phyloP scores from a whole-genome alignment of 768 basidiomycete species.

The Peribolospora kevripleyi region DNA sequence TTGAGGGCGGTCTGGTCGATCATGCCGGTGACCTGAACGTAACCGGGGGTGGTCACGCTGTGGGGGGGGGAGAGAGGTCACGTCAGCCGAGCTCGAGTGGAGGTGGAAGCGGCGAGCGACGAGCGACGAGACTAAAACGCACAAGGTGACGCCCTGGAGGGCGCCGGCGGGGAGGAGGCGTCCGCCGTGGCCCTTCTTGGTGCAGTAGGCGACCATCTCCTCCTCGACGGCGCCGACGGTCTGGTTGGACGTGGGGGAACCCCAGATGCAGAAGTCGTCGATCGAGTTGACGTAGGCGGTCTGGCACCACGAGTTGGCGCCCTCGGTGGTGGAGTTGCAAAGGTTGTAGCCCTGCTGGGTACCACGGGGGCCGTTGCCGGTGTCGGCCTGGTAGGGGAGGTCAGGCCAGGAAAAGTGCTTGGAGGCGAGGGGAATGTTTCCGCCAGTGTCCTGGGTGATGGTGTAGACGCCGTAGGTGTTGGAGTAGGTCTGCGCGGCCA shows the following conservation, averaged over 20 bases:
- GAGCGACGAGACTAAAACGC: conserved; percentile 14
- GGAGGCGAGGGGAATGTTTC: no score
- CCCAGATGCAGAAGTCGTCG: conserved; percentile 13
- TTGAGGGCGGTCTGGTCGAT: conserved; percentile 38
- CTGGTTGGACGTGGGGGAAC: conserved; percentile 4
- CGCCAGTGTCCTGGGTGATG: no score
- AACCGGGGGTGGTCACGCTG: conserved; percentile 23
- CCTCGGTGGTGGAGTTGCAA: conserved; percentile 11
- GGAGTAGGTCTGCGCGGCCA: no score
- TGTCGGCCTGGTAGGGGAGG: conserved; percentile 28
- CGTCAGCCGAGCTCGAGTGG: not conserved
- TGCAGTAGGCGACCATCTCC: conserved; percentile 18
- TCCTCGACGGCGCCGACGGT: conserved; percentile 11
- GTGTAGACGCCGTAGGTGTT: no score
- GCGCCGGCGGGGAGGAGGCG: conserved; percentile 47
- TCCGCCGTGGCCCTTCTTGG: conserved; percentile 33
- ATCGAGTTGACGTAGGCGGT: conserved; percentile 18
- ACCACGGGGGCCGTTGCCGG: conserved; percentile 15
- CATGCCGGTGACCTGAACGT: conserved; percentile 30
- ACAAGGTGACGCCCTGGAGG: conserved; percentile 38
- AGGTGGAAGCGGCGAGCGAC: not conserved
- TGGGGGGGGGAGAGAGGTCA: not conserved
- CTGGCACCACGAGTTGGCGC: conserved; percentile 9
- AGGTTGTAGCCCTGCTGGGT: conserved; percentile 4
- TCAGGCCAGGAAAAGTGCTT: no score